These are phyloP conservation scores for Cercophora sp. DNA, from an alignment of 495 filamentous ascomycete species.

Conservation along the genomic window DNA sequence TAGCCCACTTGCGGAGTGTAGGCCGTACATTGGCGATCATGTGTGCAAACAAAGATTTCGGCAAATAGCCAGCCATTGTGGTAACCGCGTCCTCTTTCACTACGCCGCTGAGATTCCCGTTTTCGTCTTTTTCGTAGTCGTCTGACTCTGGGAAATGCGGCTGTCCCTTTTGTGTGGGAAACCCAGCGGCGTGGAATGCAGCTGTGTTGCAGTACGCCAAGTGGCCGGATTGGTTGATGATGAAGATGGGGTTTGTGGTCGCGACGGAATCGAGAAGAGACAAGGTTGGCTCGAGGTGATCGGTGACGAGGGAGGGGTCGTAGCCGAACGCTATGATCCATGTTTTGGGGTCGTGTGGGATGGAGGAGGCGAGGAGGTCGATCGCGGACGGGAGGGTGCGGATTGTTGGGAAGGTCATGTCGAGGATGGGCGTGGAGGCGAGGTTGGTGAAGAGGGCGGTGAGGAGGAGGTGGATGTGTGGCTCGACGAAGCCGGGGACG, in stretches of 20 bases:
- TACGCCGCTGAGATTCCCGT: background rate
- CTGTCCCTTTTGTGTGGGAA: background rate
- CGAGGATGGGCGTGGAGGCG: background rate
- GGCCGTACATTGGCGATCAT: background rate
- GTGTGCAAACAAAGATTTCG: background rate
- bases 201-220: constrained; percentile 6
- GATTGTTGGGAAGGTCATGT: background rate
- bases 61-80: background rate
- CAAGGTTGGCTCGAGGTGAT: background rate
- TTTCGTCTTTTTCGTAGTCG: too few relatives aligned
- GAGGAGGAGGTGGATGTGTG: background rate
- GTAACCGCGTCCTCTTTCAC: background rate
- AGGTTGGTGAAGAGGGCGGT: background rate
- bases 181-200: constrained; percentile 1
- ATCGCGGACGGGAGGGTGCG: background rate
- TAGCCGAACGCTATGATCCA: background rate
- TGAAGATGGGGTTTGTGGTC: background rate
- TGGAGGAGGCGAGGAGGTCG: background rate
- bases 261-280: constrained; percentile 1
- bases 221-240: constrained; percentile 13
- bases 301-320: background rate
- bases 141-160: too few relatives aligned
- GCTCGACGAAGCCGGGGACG: background rate
- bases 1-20: constrained; percentile 4
- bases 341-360: background rate